These are phyloP conservation scores for Lepidium africanum DNA, from an alignment of 345 rosid genomes.

Conservation along the genomic window DNA sequence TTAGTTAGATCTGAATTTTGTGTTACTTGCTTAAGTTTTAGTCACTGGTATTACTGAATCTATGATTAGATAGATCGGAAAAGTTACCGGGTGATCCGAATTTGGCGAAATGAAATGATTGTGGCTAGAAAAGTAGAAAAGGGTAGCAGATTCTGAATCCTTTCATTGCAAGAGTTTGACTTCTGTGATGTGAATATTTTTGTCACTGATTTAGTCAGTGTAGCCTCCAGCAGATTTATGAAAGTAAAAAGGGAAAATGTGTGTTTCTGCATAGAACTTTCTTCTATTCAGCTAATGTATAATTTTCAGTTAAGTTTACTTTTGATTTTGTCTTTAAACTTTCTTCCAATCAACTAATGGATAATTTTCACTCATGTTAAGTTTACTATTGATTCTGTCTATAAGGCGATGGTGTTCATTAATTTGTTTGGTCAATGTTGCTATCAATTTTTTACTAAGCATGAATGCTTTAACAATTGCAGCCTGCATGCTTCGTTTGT, in stretches of 20 bases:
- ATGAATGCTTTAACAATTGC: conserved; percentile 3
- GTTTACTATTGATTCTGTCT: neutral
- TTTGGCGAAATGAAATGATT: neutral
- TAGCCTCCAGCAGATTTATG: neutral
- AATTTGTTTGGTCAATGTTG: neutral
- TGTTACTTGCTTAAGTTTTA: neutral
- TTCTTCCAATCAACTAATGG: no score
- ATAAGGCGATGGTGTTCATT: neutral
- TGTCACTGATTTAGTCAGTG: neutral
- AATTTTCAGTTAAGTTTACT: no score
- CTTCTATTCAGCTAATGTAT: no score
- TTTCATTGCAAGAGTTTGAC: neutral
- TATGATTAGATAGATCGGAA: neutral
- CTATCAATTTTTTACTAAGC: neutral
- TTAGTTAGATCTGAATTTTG: conserved; percentile 16
- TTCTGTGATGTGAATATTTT: neutral
- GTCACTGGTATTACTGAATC: neutral
- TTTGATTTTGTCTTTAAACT: no score
- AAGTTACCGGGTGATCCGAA: neutral
- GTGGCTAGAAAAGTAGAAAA: neutral
- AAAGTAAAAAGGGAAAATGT: neutral
- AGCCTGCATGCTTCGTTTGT: conserved; percentile 19
- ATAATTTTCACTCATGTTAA: no score
- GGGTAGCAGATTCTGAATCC: neutral
- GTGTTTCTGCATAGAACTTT: neutral